Base-by-base conservation (phyloP, 2,329 filamentous ascomycete genomes). In the Amylocarpus encephaloides region DNA sequence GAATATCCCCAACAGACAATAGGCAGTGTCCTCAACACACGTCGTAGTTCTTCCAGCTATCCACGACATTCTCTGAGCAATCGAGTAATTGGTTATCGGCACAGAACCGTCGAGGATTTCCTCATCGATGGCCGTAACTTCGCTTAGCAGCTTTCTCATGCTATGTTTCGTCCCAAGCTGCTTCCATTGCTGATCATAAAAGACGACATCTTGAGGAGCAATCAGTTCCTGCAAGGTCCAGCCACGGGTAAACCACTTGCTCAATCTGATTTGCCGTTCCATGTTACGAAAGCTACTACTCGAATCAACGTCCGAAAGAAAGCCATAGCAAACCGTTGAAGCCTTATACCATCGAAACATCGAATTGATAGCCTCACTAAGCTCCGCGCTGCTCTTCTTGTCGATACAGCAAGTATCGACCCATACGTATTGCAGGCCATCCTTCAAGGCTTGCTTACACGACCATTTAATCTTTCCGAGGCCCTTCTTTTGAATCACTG, bases 391-490 rank as follows among this genome's bases (percentile, higher is more conserved):
- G 15, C 29, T 48, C 5, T 35, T 32, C 29, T 47, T 47, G 30
- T 47, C 49, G n/a, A 50, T 40, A 19, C 48, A 50, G 42, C 48
- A 50, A 19, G 48, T 39, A 11, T 50, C 41, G 19, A 50, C 36
- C 48, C 48, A 50, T 18, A 41, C 44, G 30, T 40, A 52, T 10
- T 44, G 19, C 46, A 40, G 44, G 6, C 34, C 16, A 32, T 45
- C 34, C 5, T 11, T 1, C 16, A 22, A 18, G 3, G 50, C 46
- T 38, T 45, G 41, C 3, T 5, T 15, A 36, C 50, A 52, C 15
- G 41, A 52, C 6, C 35, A 30, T 42, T 13, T 29, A 18, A 52
- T 46, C 15, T 52, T 52, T 2, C 3, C 18, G 10, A 29, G 46
- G 1, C 42, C 40, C 6, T 16, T 7, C 36, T 34, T 49, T 26